Percentiles rank a stretch among this genome's conserved stretches.
These are phyloP conservation scores for Sporothrix pallida DNA, from an alignment of 2,329 filamentous ascomycete genomes.

Conservation along the genomic window DNA sequence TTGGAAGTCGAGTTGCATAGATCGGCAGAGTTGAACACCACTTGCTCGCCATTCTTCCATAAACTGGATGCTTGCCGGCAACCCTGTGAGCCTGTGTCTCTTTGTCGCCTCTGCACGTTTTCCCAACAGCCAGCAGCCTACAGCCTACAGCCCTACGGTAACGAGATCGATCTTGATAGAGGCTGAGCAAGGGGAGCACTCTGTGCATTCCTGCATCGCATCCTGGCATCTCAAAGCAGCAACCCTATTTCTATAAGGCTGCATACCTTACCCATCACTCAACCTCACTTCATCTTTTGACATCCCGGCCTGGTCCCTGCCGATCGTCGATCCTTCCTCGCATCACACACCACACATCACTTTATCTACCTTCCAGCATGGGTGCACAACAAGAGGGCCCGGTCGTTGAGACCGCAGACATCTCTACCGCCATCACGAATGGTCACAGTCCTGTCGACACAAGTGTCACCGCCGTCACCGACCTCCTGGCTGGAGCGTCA, in stretches of 20 bases:
- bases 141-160: not conserved
- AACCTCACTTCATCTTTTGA: too few relatives aligned
- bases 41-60: not conserved
- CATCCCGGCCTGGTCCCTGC: not conserved
- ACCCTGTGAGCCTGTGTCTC: not conserved
- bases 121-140: too few relatives aligned
- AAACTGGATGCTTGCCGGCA: not conserved
- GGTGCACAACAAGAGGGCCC: slow-evolving; percentile 19
- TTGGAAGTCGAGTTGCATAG: slow-evolving; percentile 23
- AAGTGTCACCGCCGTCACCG: not conserved
- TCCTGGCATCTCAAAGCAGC: not conserved
- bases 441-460: too few relatives aligned
- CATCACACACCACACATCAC: not conserved
- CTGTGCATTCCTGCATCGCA: not conserved
- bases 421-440: not conserved
- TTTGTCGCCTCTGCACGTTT: too few relatives aligned
- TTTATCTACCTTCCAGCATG: slow-evolving; percentile 10
- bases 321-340: slow-evolving; percentile 15
- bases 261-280: not conserved
- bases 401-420: not conserved
- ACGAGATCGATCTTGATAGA: not conserved
- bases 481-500: not conserved
- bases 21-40: slow-evolving; percentile 23
- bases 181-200: not conserved
- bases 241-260: not conserved